Percentiles rank a stretch among this genome's conserved stretches.
Conservation (phyloP, 441 rosid species). For the Pelargonium citronellum region DNA sequence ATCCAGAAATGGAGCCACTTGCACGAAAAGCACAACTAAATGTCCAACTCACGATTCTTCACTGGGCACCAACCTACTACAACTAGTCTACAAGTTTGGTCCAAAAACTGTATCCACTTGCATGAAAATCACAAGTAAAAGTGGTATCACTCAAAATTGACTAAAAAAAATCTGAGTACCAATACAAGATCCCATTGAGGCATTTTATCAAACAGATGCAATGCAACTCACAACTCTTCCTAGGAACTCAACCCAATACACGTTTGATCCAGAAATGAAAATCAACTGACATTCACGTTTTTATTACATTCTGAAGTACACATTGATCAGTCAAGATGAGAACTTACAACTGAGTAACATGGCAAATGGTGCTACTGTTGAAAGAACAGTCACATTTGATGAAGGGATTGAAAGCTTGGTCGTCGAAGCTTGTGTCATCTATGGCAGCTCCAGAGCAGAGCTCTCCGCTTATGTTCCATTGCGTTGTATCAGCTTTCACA, state of each 20-base stretch:
- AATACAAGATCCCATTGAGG: background rate
- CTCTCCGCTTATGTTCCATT: slow-evolving; percentile 59
- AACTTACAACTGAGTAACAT: slow-evolving; percentile 43
- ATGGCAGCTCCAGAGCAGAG: slow-evolving; percentile 53
- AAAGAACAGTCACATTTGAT: slow-evolving; percentile 61
- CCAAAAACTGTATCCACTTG: too few species aligned
- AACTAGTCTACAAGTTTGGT: too few species aligned
- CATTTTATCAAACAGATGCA: background rate
- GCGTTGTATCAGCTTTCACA: slow-evolving; percentile 23
- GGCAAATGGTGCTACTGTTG: slow-evolving; percentile 38
- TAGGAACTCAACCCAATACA: background rate
- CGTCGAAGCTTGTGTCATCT: slow-evolving; percentile 29
- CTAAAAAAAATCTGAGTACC: background rate
- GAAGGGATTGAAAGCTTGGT: slow-evolving; percentile 31
- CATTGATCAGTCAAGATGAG: background rate
- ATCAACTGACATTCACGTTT: too few species aligned
- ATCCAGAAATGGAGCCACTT: background rate
- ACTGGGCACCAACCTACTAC: too few species aligned
- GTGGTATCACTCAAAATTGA: too few species aligned
- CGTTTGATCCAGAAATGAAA: background rate
- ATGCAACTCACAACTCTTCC: too few species aligned
- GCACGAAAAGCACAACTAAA: background rate
- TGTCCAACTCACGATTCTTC: background rate
- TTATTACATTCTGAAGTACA: too few species aligned
- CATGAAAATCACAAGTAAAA: too few species aligned